Percentiles rank a stretch among this genome's conserved stretches.
These are phyloP conservation scores for Afroboletus lepidellus DNA, from an alignment of 1,284 basidiomycete species.

Conservation along the genomic window DNA sequence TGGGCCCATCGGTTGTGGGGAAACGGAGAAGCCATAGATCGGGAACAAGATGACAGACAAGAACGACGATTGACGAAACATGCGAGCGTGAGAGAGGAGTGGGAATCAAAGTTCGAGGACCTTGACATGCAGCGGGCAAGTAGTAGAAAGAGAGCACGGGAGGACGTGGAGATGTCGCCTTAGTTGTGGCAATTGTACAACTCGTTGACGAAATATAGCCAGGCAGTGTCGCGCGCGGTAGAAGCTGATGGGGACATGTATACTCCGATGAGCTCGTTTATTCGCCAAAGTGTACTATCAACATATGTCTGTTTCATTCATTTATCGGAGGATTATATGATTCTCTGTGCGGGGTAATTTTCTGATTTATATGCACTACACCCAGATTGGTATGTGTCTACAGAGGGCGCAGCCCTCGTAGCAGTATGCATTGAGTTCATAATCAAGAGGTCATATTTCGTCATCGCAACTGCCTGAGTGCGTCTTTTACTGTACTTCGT, in stretches of 20 bases:
- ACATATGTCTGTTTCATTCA: too few relatives aligned
- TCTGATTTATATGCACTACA: neutral
- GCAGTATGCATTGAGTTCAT: neutral
- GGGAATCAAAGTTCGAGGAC: slow-evolving; percentile 30
- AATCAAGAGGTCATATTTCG: neutral
- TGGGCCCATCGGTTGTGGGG: slow-evolving; percentile 31
- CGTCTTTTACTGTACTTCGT: slow-evolving; percentile 69
- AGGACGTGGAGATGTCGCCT: slow-evolving; percentile 31
- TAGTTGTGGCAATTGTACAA: slow-evolving; percentile 1
- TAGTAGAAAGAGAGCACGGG: slow-evolving; percentile 15
- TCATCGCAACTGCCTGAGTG: slow-evolving; percentile 41
- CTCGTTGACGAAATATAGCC: too few relatives aligned
- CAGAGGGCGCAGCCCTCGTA: neutral
- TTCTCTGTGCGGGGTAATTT: too few relatives aligned
- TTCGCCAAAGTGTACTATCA: too few relatives aligned
- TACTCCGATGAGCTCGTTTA: too few relatives aligned
- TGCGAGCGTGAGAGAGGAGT: slow-evolving; percentile 23
- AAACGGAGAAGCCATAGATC: slow-evolving; percentile 10
- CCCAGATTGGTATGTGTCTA: neutral
- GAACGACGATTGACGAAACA: slow-evolving; percentile 17
- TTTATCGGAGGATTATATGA: too few relatives aligned
- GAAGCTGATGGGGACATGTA: too few relatives aligned
- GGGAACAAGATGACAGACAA: slow-evolving; percentile 10
- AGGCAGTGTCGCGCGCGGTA: too few relatives aligned
- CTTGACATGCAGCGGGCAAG: slow-evolving; percentile 22